Evolutionary conservation across 2,329 filamentous ascomycete genomes (phyloP).

Genomic region (Aureobasidium leucospermi): DNA sequence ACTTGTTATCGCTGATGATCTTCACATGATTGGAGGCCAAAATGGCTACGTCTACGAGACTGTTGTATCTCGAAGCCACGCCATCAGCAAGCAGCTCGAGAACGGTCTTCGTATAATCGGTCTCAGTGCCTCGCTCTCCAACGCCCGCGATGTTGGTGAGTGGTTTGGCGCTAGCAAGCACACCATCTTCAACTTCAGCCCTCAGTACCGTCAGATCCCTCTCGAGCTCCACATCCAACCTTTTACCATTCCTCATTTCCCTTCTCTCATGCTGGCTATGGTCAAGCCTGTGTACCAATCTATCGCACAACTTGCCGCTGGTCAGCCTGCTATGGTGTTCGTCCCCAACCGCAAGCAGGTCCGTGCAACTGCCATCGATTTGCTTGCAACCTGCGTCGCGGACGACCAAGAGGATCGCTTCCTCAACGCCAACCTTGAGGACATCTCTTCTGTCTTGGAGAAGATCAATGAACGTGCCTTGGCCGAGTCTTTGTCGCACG

Average conservation of each 20-base stretch:
- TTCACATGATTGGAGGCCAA: conserved; percentile 84
- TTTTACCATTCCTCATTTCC: conserved; percentile 92
- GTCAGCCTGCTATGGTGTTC: conserved; percentile 86
- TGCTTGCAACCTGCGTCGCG: conserved; percentile 77
- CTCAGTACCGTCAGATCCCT: conserved; percentile 78
- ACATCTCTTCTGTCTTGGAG: conserved; percentile 73
- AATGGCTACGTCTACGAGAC: conserved; percentile 90
- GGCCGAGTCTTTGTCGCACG: conserved; percentile 83
- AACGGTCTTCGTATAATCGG: conserved; percentile 80
- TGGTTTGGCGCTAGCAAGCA: conserved; percentile 98
- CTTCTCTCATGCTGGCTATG: conserved; percentile 97
- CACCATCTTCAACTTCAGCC: conserved; percentile 98
- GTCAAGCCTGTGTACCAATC: conserved; percentile 87
- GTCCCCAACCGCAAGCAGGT: conserved; percentile 92
- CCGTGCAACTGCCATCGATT: conserved; percentile 74
- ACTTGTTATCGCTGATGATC: conserved; percentile 88
- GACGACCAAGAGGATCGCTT: conserved; percentile 93
- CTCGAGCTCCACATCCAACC: conserved; percentile 92
- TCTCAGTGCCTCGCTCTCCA: conserved; percentile 83
- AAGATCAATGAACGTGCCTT: conserved; percentile 80
- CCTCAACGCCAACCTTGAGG: conserved; percentile 73
- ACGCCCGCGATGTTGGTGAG: conserved; percentile 88
- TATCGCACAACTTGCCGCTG: conserved; percentile 72
- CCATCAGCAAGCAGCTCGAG: conserved; percentile 83
- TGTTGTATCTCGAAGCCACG: conserved; percentile 95